Evolutionary conservation across 805 yeast species (phyloP), one percentile per base, ranked within the genome.

Genomic region (Cyberlindnera americana): DNA sequence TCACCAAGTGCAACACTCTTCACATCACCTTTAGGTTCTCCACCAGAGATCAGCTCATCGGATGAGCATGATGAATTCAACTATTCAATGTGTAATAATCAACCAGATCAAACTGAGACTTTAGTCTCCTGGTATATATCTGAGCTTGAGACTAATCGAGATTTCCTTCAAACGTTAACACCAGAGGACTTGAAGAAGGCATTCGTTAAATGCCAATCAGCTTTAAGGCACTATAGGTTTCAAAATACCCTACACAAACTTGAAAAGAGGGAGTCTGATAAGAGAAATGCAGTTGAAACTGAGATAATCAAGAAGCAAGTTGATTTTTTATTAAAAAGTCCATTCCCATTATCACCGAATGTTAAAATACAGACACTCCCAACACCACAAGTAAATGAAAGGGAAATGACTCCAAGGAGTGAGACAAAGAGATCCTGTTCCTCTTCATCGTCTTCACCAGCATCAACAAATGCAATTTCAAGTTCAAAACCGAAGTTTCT

Each of bases 281-380:
- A 50, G 33, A 32, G 59, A 27, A 41, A 48, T 27, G 52, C 46
- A 12, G 50, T 49, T 15, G 59, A 54, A 28, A 45, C 35, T 10
- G 54, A 49, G 15, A 24, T 52, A n/a, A 49, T 54, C 36, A 47
- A 48, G 39, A 43, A 30, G 19, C 52, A 54, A 29, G 52, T 54
- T 18, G 56, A 52, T 19, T 33, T 39, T 19, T 37, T 46, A 9
- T 37, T 54, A 10, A 46, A 49, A 33, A 44, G 56, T 13, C 58
- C 58, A 4, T 44, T 53, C 24, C 23, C 31, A 3, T 3, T 25
- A 9, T 11, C 22, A 12, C 25, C 37, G 6, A 9, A 27, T 19
- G 31, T 17, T n/a, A 18, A 12, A 35, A 27, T n/a, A n/a, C 34
- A 21, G 13, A 6, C n/a, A 18, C 24, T 19, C 3, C 21, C 9